Evolutionary conservation across 768 basidiomycete species (phyloP).

Genomic region (Lentinus brumalis): DNA sequence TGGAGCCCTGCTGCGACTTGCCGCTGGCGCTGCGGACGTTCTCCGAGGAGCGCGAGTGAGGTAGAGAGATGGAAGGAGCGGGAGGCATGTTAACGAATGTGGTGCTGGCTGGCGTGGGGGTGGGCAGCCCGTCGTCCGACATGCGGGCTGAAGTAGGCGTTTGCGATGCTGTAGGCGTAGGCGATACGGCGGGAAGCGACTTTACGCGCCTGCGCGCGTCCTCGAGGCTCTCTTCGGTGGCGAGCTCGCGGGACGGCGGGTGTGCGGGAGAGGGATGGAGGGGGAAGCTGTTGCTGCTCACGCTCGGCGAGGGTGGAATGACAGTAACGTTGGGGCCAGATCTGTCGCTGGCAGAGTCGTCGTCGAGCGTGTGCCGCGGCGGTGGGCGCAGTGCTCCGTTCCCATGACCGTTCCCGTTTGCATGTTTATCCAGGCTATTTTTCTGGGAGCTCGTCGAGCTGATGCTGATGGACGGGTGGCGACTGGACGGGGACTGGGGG

Average conservation of each 20-base stretch:
- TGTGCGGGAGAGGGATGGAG: slow-evolving; percentile 4
- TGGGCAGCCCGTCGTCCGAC: slow-evolving; percentile 25
- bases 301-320: slow-evolving; percentile 35
- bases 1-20: neutral
- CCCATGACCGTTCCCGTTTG: neutral
- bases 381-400: neutral
- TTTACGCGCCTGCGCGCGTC: slow-evolving; percentile 14
- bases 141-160: slow-evolving; percentile 7
- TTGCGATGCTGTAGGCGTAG: slow-evolving; percentile 3
- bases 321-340: slow-evolving; percentile 34
- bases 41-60: slow-evolving; percentile 23
- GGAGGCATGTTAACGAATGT: slow-evolving; percentile 21
- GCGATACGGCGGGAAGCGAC: slow-evolving; percentile 15
- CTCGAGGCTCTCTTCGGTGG: slow-evolving; percentile 3
- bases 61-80: slow-evolving; percentile 8
- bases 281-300: slow-evolving; percentile 19
- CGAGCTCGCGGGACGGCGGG: neutral
- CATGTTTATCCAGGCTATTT: slow-evolving; percentile 4
- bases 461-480: slow-evolving; percentile 20
- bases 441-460: slow-evolving; percentile 8
- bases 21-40: slow-evolving; percentile 19
- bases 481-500: slow-evolving; percentile 16
- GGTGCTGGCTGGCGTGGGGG: slow-evolving; percentile 27
- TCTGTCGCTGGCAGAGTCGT: slow-evolving; percentile 11
- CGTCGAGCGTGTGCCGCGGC: neutral